phyloP scores from a whole-genome alignment of 352 stramenopile species.

The Pythium aquatile region DNA sequence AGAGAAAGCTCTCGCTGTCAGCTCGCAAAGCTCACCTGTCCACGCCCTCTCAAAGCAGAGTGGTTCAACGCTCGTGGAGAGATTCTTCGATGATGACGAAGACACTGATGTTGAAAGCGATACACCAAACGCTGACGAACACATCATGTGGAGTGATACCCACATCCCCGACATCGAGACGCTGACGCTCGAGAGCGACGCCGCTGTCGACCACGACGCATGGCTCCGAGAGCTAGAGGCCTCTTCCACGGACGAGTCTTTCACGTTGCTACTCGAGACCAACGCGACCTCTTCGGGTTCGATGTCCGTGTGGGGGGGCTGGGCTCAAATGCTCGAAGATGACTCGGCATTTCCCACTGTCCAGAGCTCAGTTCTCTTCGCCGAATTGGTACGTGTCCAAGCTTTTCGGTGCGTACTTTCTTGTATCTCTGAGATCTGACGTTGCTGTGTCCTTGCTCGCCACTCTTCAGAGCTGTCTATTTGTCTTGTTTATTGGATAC shows the following conservation, averaged over 20 bases:
- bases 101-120: not conserved
- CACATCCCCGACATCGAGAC: conserved; percentile 21
- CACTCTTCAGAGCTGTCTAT: conserved; percentile 47
- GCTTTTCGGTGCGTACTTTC: no score
- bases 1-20: not conserved
- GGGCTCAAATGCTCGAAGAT: conserved; percentile 8
- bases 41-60: not conserved
- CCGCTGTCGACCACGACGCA: not conserved
- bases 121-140: not conserved
- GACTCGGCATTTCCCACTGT: conserved; percentile 14
- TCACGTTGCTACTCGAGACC: not conserved
- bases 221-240: not conserved
- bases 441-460: not conserved
- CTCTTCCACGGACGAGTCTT: not conserved
- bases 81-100: conserved; percentile 6
- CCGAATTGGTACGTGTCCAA: conserved; percentile 17
- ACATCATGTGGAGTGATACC: not conserved
- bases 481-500: conserved; percentile 63
- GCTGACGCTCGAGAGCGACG: conserved; percentile 7
- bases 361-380: conserved; percentile 25
- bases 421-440: no score
- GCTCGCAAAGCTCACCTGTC: not conserved
- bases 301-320: not conserved
- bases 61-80: not conserved
- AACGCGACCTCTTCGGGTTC: not conserved